A percentile compares a stretch with the other conserved stretches of the same genome.
Evolutionary conservation across 805 yeast species (phyloP).

Genomic region (Ogataea pilisensis): DNA sequence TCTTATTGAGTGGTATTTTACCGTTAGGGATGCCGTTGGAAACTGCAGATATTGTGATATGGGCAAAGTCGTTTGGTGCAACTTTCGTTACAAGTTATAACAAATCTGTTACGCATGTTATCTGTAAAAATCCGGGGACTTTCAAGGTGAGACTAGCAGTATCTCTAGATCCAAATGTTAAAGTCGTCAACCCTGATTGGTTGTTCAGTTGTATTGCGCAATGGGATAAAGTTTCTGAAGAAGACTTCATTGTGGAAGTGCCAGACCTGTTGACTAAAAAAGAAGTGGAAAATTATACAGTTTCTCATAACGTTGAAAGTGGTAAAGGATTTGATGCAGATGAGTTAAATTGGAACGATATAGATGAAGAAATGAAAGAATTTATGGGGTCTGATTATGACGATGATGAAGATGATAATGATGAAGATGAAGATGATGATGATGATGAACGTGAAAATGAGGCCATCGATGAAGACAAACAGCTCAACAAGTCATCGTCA

Average conservation of each 20-base stretch:
- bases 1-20: constrained; percentile 84
- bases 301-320: constrained; percentile 34
- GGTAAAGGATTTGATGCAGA: constrained; percentile 38
- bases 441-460: constrained; percentile 7
- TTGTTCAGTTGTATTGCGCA: constrained; percentile 75
- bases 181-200: constrained; percentile 92
- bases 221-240: constrained; percentile 71
- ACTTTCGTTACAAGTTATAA: constrained; percentile 67
- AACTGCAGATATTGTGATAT: constrained; percentile 80
- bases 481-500: constrained; percentile 4
- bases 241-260: constrained; percentile 51
- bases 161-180: constrained; percentile 52
- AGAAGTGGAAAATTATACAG: constrained; percentile 42
- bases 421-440: constrained; percentile 6
- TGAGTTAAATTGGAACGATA: constrained; percentile 48
- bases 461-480: constrained; percentile 17
- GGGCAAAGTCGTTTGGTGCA: constrained; percentile 94
- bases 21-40: constrained; percentile 76
- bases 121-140: constrained; percentile 77
- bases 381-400: constrained; percentile 45
- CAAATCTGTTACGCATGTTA: constrained; percentile 79
- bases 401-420: constrained; percentile 29
- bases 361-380: constrained; percentile 54
- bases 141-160: constrained; percentile 80
- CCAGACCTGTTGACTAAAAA: constrained; percentile 41